Percentiles rank a stretch among this genome's conserved stretches.
Conservation (phyloP, 169 alveolate species). For the Plasmodium knowlesi region DNA sequence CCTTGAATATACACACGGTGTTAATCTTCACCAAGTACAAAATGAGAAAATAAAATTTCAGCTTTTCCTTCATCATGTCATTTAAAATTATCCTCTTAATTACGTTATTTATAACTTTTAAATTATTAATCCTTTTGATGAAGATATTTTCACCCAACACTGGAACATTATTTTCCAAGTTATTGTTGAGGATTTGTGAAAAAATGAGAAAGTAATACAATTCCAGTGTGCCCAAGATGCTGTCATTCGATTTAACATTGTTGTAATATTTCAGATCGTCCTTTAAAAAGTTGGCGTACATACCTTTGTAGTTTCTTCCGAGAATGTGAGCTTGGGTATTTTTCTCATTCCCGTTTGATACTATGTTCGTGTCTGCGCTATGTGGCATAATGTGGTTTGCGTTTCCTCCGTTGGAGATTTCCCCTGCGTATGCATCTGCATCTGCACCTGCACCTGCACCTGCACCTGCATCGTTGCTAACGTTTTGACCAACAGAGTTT, state of each 20-base stretch:
- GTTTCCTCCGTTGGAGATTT: background rate
- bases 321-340: background rate
- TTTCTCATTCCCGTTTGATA: background rate
- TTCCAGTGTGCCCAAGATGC: slow-evolving; percentile 27
- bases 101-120: slow-evolving; percentile 56
- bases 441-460: no score
- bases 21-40: slow-evolving; percentile 50
- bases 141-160: slow-evolving; percentile 64
- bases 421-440: no score
- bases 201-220: slow-evolving; percentile 49
- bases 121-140: slow-evolving; percentile 50
- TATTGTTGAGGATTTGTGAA: slow-evolving; percentile 66
- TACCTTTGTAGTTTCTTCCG: slow-evolving; percentile 1
- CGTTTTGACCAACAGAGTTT: background rate
- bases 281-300: slow-evolving; percentile 15
- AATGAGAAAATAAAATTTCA: slow-evolving; percentile 47
- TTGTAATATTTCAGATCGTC: slow-evolving; percentile 30
- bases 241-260: slow-evolving; percentile 33
- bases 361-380: background rate
- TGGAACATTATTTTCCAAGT: slow-evolving; percentile 45
- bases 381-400: background rate
- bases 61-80: slow-evolving; percentile 49
- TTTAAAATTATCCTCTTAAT: slow-evolving; percentile 60
- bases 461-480: no score
- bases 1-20: slow-evolving; percentile 2